Evolutionary conservation across 768 basidiomycete species (phyloP), one percentile per base, ranked within the genome.

Genomic region (Hypholoma sublateritium): DNA sequence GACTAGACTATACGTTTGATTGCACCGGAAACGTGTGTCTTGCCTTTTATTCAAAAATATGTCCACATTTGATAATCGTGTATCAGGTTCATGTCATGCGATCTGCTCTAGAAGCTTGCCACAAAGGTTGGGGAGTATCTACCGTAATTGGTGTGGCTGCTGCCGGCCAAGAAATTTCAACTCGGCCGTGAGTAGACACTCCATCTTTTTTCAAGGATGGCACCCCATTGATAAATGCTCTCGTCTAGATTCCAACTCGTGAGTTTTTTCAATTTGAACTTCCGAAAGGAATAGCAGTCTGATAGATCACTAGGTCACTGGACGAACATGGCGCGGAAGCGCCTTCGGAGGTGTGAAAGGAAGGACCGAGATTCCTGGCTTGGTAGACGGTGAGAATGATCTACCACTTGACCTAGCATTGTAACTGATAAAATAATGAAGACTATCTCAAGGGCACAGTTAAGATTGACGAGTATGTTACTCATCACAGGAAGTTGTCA

Each of bases 281-380:
- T 14, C 16, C 12, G 25, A 25, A 16, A 14, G 14, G 16, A 16
- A n/a, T 24, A 8, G 6, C 12, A 16, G 16, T 25, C 7, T 47
- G 22, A 47, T 47, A 22, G 46, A 13, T 74, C 71, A 16, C 45
- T 42, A 61, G 67, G 56, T 95, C 25, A 94, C 94, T 57, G 94
- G 93, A 47, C 86, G 95, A 50, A 89, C 86, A 45, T 98, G 97
- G 97, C 88, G 93, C 66, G 97, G 97, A 43, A 79, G 84, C 35
- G 97, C 97, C 2, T 99, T 98, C 67, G 97, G 97, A 55, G 97
- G 97, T 51, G 95, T 99, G 62, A 98, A 98, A 77, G 97, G 96
- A 35, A 85, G 97, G 56, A 94, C 95, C 16, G 96, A 98, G 74
- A 78, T 98, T 41, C 95, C 95, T 43, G 92, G 91, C 21, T 85